These are phyloP conservation scores for Termitomyces eurrhizus DNA, from an alignment of 768 basidiomycete species.

Conservation along the genomic window DNA sequence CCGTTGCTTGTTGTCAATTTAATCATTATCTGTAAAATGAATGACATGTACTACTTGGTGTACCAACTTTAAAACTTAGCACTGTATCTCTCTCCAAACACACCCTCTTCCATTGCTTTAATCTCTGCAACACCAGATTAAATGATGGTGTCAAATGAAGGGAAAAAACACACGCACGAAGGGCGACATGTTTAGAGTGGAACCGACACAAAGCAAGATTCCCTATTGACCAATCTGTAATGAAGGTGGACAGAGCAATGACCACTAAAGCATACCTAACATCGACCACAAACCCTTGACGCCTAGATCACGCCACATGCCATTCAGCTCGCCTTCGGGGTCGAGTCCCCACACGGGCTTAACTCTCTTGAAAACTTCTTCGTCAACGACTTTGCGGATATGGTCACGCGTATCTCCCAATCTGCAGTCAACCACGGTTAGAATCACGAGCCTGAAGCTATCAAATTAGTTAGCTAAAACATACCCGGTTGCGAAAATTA, in stretches of 20 bases:
- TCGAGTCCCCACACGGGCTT: conserved; percentile 60
- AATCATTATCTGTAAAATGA: background rate
- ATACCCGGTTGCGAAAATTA: conserved; percentile 46
- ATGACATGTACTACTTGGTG: background rate
- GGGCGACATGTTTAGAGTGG: conserved; percentile 57
- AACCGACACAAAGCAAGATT: conserved; percentile 55
- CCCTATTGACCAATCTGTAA: conserved; percentile 23
- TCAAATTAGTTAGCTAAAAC: background rate
- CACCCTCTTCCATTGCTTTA: conserved; percentile 18
- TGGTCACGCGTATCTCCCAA: conserved; percentile 38
- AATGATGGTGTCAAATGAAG: background rate
- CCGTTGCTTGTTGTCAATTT: background rate
- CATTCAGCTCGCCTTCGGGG: conserved; percentile 55
- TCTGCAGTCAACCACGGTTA: conserved; percentile 20
- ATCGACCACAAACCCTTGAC: conserved; percentile 52
- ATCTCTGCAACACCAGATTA: conserved; percentile 7
- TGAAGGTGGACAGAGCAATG: background rate
- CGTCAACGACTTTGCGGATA: conserved; percentile 38
- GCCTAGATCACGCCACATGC: conserved; percentile 45
- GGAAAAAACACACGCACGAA: conserved; percentile 41
- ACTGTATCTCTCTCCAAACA: conserved; percentile 17
- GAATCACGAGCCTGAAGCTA: background rate
- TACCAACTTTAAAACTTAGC: background rate
- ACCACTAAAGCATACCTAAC: conserved; percentile 37
- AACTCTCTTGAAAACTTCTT: conserved; percentile 37